Evolutionary conservation across 805 yeast genomes (phyloP), one percentile per base, ranked within the genome.

Genomic region (Lachancea meyersii): DNA sequence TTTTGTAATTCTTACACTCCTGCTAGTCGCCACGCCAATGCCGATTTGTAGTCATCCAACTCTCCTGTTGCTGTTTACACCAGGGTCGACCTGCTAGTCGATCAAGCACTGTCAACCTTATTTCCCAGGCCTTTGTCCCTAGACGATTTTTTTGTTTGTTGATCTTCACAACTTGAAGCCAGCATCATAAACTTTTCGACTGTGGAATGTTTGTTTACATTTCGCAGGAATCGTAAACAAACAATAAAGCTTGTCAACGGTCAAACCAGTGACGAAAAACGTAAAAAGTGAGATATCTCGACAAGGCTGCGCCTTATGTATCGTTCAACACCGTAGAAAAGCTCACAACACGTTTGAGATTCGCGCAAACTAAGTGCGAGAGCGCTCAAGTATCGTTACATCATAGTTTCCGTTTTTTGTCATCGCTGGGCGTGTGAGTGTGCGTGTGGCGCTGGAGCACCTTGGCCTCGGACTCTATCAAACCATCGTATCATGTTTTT

Each of bases 401-500:
- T n/a, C n/a, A n/a, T n/a, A n/a, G n/a, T n/a, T n/a, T n/a, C n/a
- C n/a, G n/a, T n/a, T n/a, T n/a, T n/a, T n/a, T n/a, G n/a, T 26
- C 28, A 26, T 26, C 28, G 28, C 13, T 26, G 28, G 14, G 28
- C 13, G 28, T 26, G 28, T 10, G 10, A 14, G 13, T 13, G 28
- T 10, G 28, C 10, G 13, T 26, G 28, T 10, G 28, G 21, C 18
- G 35, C 11, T 20, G 32, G 14, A 8, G 35, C 18, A 4, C 18
- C 5, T 31, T 32, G 35, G 14, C 60, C 63, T 44, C 49, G 52
- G 30, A 46, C 49, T 34, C 48, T 54, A 44, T 74, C 72, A 46
- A 71, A 71, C 73, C 76, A 71, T 51, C 69, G 71, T 46, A 75
- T 71, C 69, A 72, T 68, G 51, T 73, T 73, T 19, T 58, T 56